phyloP scores from a whole-genome alignment of 371 early-diverging fungal species.

The Cokeromyces recurvatus region DNA sequence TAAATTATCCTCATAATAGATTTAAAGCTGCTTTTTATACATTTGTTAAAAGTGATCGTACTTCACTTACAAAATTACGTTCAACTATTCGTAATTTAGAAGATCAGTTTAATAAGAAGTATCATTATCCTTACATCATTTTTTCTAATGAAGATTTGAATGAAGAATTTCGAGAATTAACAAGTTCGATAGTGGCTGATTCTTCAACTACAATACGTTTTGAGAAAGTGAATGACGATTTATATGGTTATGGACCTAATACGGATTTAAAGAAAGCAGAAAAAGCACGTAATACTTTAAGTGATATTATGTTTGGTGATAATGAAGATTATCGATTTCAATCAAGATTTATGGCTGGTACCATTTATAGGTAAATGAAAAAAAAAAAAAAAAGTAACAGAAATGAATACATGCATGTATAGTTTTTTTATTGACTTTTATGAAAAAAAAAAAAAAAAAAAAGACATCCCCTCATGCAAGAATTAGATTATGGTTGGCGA shows the following conservation, averaged over 20 bases:
- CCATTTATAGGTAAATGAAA: slow-evolving; percentile 29
- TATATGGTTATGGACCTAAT: slow-evolving; percentile 26
- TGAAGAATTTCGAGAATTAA: slow-evolving; percentile 35
- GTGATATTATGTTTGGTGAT: slow-evolving; percentile 35
- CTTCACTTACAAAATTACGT: slow-evolving; percentile 24
- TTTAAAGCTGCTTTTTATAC: slow-evolving; percentile 39
- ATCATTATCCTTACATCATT: slow-evolving; percentile 39
- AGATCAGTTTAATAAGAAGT: slow-evolving; percentile 30
- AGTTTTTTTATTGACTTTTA: too few species aligned
- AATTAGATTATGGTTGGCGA: slow-evolving; percentile 41
- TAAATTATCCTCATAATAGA: slow-evolving; percentile 26
- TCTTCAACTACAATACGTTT: slow-evolving; percentile 19
- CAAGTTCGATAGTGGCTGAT: slow-evolving; percentile 13
- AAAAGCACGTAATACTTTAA: slow-evolving; percentile 21
- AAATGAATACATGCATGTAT: too few species aligned
- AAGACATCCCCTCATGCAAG: slow-evolving; percentile 26
- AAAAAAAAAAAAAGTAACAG: background rate
- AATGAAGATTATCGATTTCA: slow-evolving; percentile 40
- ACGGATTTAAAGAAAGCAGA: slow-evolving; percentile 28
- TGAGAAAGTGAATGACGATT: slow-evolving; percentile 19
- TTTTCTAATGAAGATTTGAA: slow-evolving; percentile 29
- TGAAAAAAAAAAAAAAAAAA: too few species aligned
- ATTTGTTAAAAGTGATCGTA: slow-evolving; percentile 33
- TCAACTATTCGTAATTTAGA: slow-evolving; percentile 35
- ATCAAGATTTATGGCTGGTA: slow-evolving; percentile 40